Percentiles rank a stretch among this genome's conserved stretches.
Conservation (phyloP, 2,329 filamentous ascomycete genomes). For the Trichoderma sp. region DNA sequence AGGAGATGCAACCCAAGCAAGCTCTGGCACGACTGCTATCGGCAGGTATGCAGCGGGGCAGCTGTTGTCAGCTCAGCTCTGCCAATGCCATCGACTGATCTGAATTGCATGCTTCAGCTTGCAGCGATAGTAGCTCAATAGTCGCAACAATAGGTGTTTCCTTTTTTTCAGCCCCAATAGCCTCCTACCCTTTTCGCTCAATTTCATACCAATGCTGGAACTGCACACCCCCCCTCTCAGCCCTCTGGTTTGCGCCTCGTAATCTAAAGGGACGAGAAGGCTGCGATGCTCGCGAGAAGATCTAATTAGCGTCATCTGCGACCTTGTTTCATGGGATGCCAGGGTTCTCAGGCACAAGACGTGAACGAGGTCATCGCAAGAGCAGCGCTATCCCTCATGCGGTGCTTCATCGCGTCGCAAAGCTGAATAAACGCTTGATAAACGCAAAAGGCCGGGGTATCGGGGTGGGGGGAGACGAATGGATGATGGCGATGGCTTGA, state of each 20-base stretch:
- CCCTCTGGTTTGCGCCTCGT: conserved; percentile 1
- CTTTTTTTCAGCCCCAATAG: not conserved
- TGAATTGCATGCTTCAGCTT: not conserved
- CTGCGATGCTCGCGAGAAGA: not conserved
- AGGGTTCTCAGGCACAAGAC: not conserved
- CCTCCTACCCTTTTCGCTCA: not conserved
- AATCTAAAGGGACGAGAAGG: not conserved
- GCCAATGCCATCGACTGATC: not conserved
- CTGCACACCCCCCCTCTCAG: not conserved
- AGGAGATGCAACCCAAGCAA: not conserved
- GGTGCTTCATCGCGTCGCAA: not conserved
- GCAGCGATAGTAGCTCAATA: not conserved
- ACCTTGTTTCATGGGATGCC: conserved; percentile 4
- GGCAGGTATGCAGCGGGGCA: not conserved
- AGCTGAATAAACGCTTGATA: not conserved
- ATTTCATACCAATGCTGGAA: conserved; percentile 1
- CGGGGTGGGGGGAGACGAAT: not conserved
- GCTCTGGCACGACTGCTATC: not conserved
- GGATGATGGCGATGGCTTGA: not conserved
- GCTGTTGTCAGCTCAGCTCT: not conserved
- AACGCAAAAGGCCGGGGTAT: not conserved
- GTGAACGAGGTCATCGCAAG: conserved; percentile 10
- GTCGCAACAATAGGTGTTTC: not conserved
- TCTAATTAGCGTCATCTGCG: not conserved
- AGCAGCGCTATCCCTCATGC: conserved; percentile 4